phyloP scores from a whole-genome alignment of 2,329 filamentous ascomycete species.

The Colletotrichum tropicale region DNA sequence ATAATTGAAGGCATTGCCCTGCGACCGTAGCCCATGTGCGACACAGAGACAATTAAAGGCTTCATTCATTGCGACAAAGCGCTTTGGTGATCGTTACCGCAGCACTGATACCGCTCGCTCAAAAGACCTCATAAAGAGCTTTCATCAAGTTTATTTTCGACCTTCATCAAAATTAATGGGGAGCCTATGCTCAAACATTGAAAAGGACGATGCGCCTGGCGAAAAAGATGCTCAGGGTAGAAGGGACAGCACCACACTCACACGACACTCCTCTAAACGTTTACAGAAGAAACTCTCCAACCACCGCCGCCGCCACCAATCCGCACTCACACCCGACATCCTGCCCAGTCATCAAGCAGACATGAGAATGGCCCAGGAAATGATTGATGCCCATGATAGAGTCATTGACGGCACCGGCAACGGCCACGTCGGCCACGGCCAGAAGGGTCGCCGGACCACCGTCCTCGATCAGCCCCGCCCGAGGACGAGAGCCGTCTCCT shows the following conservation, averaged over 20 bases:
- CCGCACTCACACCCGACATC: not conserved
- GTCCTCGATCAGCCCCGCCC: not conserved
- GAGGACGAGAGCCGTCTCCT: not conserved
- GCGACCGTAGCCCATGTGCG: not conserved
- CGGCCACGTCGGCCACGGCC: not conserved
- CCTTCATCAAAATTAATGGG: constrained; percentile 11
- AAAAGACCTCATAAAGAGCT: not conserved
- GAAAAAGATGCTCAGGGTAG: constrained; percentile 20
- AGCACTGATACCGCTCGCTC: not conserved
- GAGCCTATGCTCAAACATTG: constrained; percentile 19
- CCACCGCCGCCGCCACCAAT: not conserved
- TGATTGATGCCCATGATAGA: constrained; percentile 20
- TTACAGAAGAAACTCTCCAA: constrained; percentile 6
- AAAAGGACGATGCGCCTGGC: constrained; percentile 19
- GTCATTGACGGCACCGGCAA: not conserved
- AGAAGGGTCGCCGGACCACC: not conserved
- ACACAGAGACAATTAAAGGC: not conserved
- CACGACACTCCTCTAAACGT: constrained; percentile 9
- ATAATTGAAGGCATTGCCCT: not conserved
- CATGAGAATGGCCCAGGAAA: constrained; percentile 1
- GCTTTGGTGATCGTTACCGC: not conserved
- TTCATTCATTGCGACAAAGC: not conserved
- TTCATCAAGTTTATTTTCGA: not conserved
- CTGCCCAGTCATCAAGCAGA: not conserved
- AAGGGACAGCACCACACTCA: constrained; percentile 6